phyloP scores from a whole-genome alignment of 2,329 filamentous ascomycete species.

The Epichloe gansuensis region DNA sequence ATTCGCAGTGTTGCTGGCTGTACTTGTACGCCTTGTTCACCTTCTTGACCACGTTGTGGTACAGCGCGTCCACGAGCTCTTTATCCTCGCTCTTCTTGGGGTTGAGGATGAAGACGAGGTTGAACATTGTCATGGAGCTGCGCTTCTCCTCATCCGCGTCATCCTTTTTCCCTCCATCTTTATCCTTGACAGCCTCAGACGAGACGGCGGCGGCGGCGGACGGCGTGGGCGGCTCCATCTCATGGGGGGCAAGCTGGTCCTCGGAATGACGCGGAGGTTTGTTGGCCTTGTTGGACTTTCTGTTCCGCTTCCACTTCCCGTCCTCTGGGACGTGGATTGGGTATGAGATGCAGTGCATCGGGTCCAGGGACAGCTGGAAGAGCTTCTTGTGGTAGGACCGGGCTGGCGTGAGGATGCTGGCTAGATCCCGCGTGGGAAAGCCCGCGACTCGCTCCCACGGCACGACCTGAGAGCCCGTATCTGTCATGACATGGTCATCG shows the following conservation, averaged over 20 bases:
- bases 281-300: constrained; percentile 32
- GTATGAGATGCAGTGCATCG: constrained; percentile 68
- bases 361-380: constrained; percentile 73
- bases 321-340: constrained; percentile 72
- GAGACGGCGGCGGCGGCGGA: constrained; percentile 10
- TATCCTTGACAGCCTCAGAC: constrained; percentile 15
- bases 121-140: constrained; percentile 89
- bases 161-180: constrained; percentile 29
- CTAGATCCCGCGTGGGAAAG: constrained; percentile 63
- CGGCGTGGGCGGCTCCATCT: constrained; percentile 14
- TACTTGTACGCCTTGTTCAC: constrained; percentile 87
- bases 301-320: constrained; percentile 61
- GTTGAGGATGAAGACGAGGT: constrained; percentile 83
- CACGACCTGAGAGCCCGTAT: constrained; percentile 43
- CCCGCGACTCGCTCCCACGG: constrained; percentile 64
- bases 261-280: constrained; percentile 21
- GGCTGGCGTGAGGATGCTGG: constrained; percentile 65
- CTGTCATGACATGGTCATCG: constrained; percentile 42
- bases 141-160: constrained; percentile 46
- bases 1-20: constrained; percentile 78
- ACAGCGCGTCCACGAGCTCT: constrained; percentile 60
- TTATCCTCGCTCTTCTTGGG: constrained; percentile 68
- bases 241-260: constrained; percentile 17
- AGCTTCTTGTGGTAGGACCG: constrained; percentile 65
- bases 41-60: constrained; percentile 81